Base-by-base conservation (phyloP, 306 rosid genomes). In the Prinsepia uniflora region DNA sequence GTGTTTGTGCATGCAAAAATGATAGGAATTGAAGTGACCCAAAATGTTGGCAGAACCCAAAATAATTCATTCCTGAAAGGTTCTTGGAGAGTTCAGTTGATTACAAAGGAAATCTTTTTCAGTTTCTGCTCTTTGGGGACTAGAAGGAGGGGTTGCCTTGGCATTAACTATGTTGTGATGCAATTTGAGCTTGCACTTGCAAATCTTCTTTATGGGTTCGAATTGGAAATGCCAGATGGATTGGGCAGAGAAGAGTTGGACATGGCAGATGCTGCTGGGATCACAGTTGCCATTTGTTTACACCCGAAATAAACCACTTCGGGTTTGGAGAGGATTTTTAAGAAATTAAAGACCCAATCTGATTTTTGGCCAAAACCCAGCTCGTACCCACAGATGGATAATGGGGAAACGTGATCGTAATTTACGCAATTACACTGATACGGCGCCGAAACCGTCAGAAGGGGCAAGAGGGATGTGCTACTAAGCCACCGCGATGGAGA, bases 61-160 rank as follows among this genome's bases (percentile, higher is more conserved):
- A 75, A 6, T 64, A 76, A 41, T 76, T 76, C 45, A 3, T 17
- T 10, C 75, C 79, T 8, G 71, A 76, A 49, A 76, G 80, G 62
- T 76, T 69, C 64, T n/a, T 68, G 64, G 58, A 68, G 49, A 62
- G 65, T 42, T 62, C 71, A 9, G 7, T 69, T 36, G 80, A 76
- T 10, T 76, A 40, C 11, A 69, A 49, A 39, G 80, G 79, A 52
- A 46, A 76, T 19, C 74, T 68, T 72, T 69, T 24, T 22, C 44
- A 42, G 63, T 42, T 76, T 18, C 18, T 76, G 20, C 80, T 75
- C 22, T 76, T 76, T 36, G 80, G 80, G 14, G n/a, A 48, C 48
- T 12, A 76, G 84, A 7, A 64, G 79, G 15, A 72, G 79, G 58
- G 70, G 77, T 6, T 81, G 81, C 44, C 79, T 73, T 11, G 73